Evolutionary conservation across 75 land plant genomes (phyloP).

Genomic region (Sequoia sempervirens): DNA sequence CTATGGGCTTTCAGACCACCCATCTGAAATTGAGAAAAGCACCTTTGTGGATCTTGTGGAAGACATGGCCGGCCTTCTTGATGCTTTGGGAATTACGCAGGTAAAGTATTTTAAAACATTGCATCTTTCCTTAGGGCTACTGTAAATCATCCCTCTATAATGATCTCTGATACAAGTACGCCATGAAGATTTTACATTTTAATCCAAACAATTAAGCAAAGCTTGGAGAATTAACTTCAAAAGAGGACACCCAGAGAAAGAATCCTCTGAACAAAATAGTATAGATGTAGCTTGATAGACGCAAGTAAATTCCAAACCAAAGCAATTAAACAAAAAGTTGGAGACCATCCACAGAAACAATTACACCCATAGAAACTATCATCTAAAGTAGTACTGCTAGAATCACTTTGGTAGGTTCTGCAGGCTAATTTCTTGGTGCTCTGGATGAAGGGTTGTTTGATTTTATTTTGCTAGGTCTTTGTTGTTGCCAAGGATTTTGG

Average conservation of each 20-base stretch:
- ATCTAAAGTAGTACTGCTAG: neutral
- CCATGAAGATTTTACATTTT: too few species aligned
- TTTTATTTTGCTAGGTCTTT: slow-evolving; percentile 30
- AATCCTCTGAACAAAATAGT: neutral
- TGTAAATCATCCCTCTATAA: neutral
- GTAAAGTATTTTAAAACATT: neutral
- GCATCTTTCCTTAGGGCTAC: neutral
- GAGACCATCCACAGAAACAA: neutral
- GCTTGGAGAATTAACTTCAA: neutral
- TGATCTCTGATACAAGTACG: neutral
- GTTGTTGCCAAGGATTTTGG: slow-evolving; percentile 58
- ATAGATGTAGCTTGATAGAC: too few species aligned
- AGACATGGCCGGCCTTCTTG: slow-evolving; percentile 62
- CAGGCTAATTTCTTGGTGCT: neutral
- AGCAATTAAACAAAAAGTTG: neutral
- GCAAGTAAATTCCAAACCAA: too few species aligned
- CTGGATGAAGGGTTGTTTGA: neutral
- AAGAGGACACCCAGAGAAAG: neutral
- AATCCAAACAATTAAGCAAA: neutral
- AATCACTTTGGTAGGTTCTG: neutral
- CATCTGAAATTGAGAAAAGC: slow-evolving; percentile 40
- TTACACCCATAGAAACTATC: neutral
- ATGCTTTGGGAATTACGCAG: slow-evolving; percentile 21
- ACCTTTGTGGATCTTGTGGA: slow-evolving; percentile 37
- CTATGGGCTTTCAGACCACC: slow-evolving; percentile 59